These are phyloP conservation scores for Aristolochia contorta DNA, from an alignment of 164 flowering plant genomes.

Conservation along the genomic window DNA sequence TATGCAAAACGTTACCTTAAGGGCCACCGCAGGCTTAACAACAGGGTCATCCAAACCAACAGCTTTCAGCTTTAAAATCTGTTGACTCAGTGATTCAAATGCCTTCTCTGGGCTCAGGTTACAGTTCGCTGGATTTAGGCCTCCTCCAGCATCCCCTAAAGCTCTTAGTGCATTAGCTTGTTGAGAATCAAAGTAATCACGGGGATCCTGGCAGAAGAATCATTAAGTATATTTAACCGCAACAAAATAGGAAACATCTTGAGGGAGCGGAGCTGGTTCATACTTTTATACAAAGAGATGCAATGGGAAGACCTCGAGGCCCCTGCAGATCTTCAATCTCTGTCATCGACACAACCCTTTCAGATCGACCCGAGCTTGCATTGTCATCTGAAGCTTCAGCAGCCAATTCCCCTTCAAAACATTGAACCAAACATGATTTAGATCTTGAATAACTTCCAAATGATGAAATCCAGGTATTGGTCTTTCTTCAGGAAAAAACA, in stretches of 20 bases:
- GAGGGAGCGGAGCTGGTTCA: slow-evolving; percentile 10
- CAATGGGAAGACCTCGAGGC: slow-evolving; percentile 58
- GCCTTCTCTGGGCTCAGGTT: slow-evolving; percentile 54
- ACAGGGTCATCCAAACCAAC: slow-evolving; percentile 61
- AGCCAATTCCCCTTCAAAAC: slow-evolving; percentile 40
- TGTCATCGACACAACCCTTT: slow-evolving; percentile 45
- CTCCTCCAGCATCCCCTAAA: slow-evolving; percentile 38
- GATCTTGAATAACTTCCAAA: too few relatives aligned
- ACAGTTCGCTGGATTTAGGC: slow-evolving; percentile 30
- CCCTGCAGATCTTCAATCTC: slow-evolving; percentile 92
- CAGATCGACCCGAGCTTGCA: slow-evolving; percentile 31
- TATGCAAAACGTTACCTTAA: slow-evolving; percentile 38
- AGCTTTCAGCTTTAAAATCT: slow-evolving; percentile 40
- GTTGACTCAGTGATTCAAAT: slow-evolving; percentile 48
- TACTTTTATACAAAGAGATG: slow-evolving; percentile 88
- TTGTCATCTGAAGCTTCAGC: slow-evolving; percentile 37
- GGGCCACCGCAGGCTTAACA: slow-evolving; percentile 56
- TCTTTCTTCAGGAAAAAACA: too few relatives aligned
- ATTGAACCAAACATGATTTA: slow-evolving; percentile 4
- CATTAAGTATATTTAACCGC: background rate
- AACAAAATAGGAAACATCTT: slow-evolving; percentile 2
- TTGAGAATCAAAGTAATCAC: slow-evolving; percentile 95
- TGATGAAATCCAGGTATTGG: too few relatives aligned
- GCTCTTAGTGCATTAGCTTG: slow-evolving; percentile 79
- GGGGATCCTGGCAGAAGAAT: slow-evolving; percentile 61